Evolutionary conservation across 2,329 filamentous ascomycete species (phyloP).

Genomic region (Pestalotiopsis sp.): DNA sequence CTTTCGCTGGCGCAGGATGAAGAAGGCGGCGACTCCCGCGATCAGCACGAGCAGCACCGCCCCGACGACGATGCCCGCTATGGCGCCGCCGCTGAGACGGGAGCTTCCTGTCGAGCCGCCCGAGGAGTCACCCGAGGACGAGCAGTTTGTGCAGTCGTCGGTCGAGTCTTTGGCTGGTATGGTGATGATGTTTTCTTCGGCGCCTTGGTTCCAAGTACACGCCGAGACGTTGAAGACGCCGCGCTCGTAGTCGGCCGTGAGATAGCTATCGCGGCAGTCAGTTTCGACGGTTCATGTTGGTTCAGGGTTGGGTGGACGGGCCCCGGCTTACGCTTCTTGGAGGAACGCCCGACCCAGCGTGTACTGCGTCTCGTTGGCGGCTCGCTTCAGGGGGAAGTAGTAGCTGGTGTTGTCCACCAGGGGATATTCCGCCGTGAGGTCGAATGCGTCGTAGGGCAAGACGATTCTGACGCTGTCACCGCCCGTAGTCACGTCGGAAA

Average conservation of each 20-base stretch:
- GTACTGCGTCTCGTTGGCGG: conserved; percentile 36
- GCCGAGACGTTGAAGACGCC: conserved; percentile 41
- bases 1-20: conserved; percentile 24
- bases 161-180: conserved; percentile 25
- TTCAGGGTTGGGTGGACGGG: neutral
- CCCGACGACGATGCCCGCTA: conserved; percentile 28
- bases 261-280: conserved; percentile 28
- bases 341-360: conserved; percentile 38
- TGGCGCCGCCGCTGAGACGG: conserved; percentile 23
- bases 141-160: conserved; percentile 9
- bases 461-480: conserved; percentile 34
- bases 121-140: neutral
- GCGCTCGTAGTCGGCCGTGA: conserved; percentile 43
- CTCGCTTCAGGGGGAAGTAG: conserved; percentile 38
- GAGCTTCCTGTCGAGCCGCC: conserved; percentile 1
- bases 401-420: conserved; percentile 31
- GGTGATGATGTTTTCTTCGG: conserved; percentile 32
- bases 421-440: conserved; percentile 32
- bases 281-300: neutral
- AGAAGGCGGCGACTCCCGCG: conserved; percentile 13
- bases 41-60: conserved; percentile 17
- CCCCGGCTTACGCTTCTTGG: conserved; percentile 35
- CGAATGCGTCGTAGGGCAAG: conserved; percentile 37
- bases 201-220: conserved; percentile 37
- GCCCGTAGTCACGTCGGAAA: conserved; percentile 35